Evolutionary conservation across 108 stramenopile species (phyloP), one percentile per base, ranked within the genome.

Genomic region (Phaeodactylum tricornutum): DNA sequence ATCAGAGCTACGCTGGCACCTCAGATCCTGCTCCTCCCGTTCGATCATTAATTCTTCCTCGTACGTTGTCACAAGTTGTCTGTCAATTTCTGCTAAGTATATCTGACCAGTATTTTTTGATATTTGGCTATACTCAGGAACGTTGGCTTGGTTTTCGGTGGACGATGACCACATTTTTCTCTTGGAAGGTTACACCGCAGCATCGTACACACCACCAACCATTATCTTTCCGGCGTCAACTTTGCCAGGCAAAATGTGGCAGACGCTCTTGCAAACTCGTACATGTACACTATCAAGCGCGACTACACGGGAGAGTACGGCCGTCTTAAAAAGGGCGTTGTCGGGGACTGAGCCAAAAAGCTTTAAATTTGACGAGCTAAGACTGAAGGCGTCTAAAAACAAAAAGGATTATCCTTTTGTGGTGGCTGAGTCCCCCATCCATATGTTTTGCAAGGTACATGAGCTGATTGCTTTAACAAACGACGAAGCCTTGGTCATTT

Each of bases 371-470:
- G 50, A 35, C 14, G 50, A 51, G 5, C 21, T 51, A 7, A 34
- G 50, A 19, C n/a, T 51, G 7, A 34, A 33, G 21, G 20, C 50
- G 5, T 6, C 32, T 4, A 37, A 37, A n/a, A 8, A 14, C 38
- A 41, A 51, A n/a, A 20, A 51, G 3, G 5, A 51, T 20, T 37
- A 41, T 22, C 50, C 38, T 31, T n/a, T 14, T 36, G 50, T 20
- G 7, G 25, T 51, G 21, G 33, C 33, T 4, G 21, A 14, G 14
- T 51, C 50, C 4, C 50, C 50, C 20, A 51, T 51, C n/a, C 50
- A 51, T 22, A 51, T 51, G 50, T 20, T 36, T n/a, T 51, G 50
- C 33, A 22, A 15, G 5, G 7, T 51, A 34, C 17, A 40, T 14
- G 25, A 51, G 8, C 14, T 6, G 14, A 34, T 37, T 4, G 4